Evolutionary conservation across 2,329 filamentous ascomycete species (phyloP).

Genomic region (Paecilomyces sp.): DNA sequence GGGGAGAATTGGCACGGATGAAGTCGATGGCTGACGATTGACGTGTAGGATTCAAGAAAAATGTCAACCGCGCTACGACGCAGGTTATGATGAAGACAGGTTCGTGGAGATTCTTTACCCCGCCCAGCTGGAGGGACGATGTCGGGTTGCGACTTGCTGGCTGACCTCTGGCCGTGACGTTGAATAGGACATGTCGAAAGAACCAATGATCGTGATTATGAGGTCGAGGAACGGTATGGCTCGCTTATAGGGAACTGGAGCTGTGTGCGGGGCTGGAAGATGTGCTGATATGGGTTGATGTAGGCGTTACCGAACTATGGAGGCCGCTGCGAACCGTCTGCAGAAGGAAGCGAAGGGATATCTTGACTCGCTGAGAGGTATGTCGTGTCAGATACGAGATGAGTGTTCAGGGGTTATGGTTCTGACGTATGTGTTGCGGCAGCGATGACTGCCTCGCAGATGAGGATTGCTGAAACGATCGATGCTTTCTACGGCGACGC

Average conservation of each 20-base stretch:
- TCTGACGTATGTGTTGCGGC: conserved; percentile 2
- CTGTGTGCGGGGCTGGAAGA: neutral
- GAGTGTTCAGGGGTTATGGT: neutral
- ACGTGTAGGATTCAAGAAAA: conserved; percentile 73
- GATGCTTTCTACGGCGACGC: conserved; percentile 98
- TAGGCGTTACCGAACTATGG: conserved; percentile 95
- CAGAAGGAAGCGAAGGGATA: conserved; percentile 99
- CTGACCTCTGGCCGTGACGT: neutral
- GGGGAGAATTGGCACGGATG: neutral
- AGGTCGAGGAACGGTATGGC: conserved; percentile 80
- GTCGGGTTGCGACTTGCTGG: neutral
- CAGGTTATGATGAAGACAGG: conserved; percentile 99
- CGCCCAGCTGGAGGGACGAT: neutral
- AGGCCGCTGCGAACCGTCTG: conserved; percentile 80
- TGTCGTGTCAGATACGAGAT: conserved; percentile 8
- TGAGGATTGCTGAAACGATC: conserved; percentile 98
- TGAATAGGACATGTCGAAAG: conserved; percentile 82
- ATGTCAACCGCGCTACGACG: conserved; percentile 97
- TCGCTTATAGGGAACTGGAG: neutral
- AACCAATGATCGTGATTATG: conserved; percentile 97
- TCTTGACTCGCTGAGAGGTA: conserved; percentile 86
- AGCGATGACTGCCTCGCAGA: conserved; percentile 99
- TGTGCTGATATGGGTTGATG: conserved; percentile 12
- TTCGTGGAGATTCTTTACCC: conserved; percentile 32
- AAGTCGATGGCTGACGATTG: conserved; percentile 13